phyloP scores from a whole-genome alignment of 768 basidiomycete genomes.

The Lentinula boryana region DNA sequence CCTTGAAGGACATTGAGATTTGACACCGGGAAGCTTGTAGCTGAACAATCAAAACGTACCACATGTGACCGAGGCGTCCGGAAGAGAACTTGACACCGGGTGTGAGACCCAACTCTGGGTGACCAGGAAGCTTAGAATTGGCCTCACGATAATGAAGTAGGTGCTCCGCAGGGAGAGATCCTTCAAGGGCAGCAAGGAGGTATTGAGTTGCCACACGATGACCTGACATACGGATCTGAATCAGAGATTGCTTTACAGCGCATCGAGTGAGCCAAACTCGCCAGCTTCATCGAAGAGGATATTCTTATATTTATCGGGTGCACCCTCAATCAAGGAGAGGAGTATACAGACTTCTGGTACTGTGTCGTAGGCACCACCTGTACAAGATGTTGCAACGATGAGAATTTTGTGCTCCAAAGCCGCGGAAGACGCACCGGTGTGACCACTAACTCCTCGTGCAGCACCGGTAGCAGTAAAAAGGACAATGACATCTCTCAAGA shows the following conservation, averaged over 20 bases:
- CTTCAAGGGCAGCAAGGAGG: constrained; percentile 73
- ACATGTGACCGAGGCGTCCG: constrained; percentile 89
- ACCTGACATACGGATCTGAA: constrained; percentile 34
- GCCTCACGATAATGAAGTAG: constrained; percentile 84
- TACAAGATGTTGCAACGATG: neutral
- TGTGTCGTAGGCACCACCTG: constrained; percentile 67
- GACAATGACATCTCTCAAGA: constrained; percentile 81
- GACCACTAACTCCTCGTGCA: constrained; percentile 82
- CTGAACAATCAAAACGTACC: constrained; percentile 32
- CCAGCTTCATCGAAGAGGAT: constrained; percentile 81
- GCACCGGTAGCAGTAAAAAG: constrained; percentile 83
- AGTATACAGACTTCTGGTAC: constrained; percentile 83
- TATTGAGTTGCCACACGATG: constrained; percentile 92
- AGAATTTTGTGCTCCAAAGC: neutral
- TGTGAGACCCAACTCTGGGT: constrained; percentile 84
- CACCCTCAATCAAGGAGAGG: constrained; percentile 63
- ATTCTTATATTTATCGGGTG: constrained; percentile 54
- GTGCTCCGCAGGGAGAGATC: constrained; percentile 64
- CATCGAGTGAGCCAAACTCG: constrained; percentile 23
- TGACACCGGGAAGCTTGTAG: neutral
- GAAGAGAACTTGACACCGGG: constrained; percentile 94
- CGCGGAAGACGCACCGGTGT: constrained; percentile 51
- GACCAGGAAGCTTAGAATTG: constrained; percentile 81
- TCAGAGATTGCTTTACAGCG: neutral
- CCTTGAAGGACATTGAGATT: constrained; percentile 23